Evolutionary conservation across 2,329 filamentous ascomycete species (phyloP).

Genomic region (Sclerotinia borealis): DNA sequence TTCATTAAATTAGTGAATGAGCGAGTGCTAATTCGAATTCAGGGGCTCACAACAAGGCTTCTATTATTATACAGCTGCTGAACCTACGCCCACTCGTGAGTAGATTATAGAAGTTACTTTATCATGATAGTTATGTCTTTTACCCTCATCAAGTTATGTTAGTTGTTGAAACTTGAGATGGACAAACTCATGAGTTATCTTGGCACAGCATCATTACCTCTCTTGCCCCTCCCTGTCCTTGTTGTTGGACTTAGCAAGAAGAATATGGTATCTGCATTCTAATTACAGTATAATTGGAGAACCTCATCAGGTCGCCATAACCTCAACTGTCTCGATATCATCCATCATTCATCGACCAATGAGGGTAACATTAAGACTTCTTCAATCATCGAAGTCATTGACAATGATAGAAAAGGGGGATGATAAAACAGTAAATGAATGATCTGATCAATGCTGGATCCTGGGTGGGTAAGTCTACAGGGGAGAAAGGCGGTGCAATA

Average conservation of each 20-base stretch:
- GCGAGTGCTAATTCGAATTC: not conserved
- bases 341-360: too few relatives aligned
- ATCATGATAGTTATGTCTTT: not conserved
- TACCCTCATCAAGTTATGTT: not conserved
- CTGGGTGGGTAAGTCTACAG: conserved; percentile 3
- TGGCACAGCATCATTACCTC: not conserved
- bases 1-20: not conserved
- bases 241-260: not conserved
- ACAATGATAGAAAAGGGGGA: conserved; percentile 3
- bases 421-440: conserved; percentile 9
- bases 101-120: too few relatives aligned
- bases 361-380: not conserved
- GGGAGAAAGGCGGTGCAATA: conserved; percentile 3
- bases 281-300: not conserved
- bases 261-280: not conserved
- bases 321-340: not conserved
- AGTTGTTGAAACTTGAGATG: not conserved
- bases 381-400: not conserved
- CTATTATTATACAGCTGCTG: not conserved
- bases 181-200: not conserved
- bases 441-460: not conserved
- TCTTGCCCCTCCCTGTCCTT: not conserved
- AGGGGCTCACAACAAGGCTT: not conserved
- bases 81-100: not conserved
- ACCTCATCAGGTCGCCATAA: not conserved